Base-by-base conservation (phyloP, 768 basidiomycete genomes). In the Cyathus striatus region DNA sequence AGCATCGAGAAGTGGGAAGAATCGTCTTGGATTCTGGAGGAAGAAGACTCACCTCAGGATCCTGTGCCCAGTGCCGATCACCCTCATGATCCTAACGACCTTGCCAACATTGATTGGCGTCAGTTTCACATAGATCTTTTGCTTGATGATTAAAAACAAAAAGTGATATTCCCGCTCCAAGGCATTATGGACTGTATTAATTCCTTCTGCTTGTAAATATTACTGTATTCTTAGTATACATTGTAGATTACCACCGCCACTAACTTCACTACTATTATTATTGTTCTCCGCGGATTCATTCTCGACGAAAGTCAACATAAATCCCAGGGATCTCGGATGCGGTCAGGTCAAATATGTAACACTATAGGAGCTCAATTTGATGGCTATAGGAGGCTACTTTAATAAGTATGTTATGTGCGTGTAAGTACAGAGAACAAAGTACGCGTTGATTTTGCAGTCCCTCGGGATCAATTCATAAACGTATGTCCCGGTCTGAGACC, bases 91-190 rank as follows among this genome's bases (percentile, higher is more conserved):
- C 57, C 57, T 46, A 64, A 68, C 36, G 68, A 70, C 32, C 64
- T 65, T 5, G 65, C 62, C 1, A 57, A 61, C 27, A 67, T 73
- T 30, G 77, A 81, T 54, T 81, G 78, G 78, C 68, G 76, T 3
- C 70, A 78, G 54, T 80, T 80, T 43, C 78, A 79, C 48, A 60
- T 65, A 14, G 72, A 77, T 38, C 61, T 76, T 42, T 41, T 69
- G 39, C 55, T 49, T 9, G 59, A 60, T 17, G 61, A 66, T 7
- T 16, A 16, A 6, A 9, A 25, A 22, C 14, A 7, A 32, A 16
- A n/a, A n/a, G n/a, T n/a, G n/a, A n/a, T 14, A 6, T 7, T 41
- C 9, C 18, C 17, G 20, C 27, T 30, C 9, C 7, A 30, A n/a
- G 27, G 27, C n/a, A 9, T 30, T n/a, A 30, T 30, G 27, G 27